phyloP scores from a whole-genome alignment of 2,329 filamentous ascomycete genomes.

The Bretziella fagacearum region DNA sequence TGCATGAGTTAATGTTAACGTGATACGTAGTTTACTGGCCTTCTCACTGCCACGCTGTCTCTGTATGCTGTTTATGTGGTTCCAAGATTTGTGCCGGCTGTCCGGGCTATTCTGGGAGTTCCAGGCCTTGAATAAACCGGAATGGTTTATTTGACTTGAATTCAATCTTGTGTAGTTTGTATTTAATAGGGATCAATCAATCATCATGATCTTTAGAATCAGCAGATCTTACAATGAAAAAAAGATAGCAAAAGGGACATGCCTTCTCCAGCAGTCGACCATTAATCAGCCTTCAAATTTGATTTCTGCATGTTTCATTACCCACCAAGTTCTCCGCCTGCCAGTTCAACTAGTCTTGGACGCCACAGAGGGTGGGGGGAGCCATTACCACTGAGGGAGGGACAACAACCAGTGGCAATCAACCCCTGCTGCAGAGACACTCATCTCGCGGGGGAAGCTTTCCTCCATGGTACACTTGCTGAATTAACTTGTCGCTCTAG shows the following conservation, averaged over 20 bases:
- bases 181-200: no score
- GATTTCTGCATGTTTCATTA: no score
- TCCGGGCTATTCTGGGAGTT: slow-evolving; percentile 31
- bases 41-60: slow-evolving; percentile 30
- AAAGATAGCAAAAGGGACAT: background rate
- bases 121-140: slow-evolving; percentile 30
- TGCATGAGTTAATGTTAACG: slow-evolving; percentile 17
- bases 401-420: no score
- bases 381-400: no score
- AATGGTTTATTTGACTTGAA: background rate
- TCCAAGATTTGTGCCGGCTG: slow-evolving; percentile 31
- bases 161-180: background rate
- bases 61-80: slow-evolving; percentile 36
- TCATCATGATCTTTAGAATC: no score
- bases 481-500: no score
- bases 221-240: no score
- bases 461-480: background rate
- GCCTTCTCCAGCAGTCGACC: background rate
- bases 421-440: no score
- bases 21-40: slow-evolving; percentile 31
- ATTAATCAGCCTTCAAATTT: background rate
- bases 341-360: no score
- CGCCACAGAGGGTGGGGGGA: background rate
- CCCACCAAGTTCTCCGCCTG: no score
- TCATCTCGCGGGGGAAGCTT: no score